Evolutionary conservation across 352 stramenopile species (phyloP).

Genomic region (Phytopythium delawarense): DNA sequence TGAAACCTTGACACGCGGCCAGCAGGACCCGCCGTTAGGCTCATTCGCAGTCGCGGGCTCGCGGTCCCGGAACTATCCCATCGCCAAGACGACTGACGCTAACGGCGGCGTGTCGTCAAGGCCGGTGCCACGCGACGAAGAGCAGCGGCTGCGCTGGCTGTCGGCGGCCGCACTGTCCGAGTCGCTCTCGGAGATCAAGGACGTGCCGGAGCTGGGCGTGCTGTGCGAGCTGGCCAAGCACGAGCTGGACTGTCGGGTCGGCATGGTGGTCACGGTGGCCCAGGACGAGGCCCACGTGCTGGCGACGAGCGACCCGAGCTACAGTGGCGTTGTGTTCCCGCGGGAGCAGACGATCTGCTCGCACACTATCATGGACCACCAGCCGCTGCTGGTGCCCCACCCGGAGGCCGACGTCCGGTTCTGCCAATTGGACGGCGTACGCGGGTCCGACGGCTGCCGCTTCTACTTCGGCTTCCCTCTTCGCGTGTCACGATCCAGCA

Average conservation of each 20-base stretch:
- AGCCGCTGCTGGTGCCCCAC: conserved; percentile 48
- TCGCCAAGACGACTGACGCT: not conserved
- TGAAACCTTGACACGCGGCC: conserved; percentile 10
- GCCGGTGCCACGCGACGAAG: not conserved
- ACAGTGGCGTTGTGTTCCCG: conserved; percentile 22
- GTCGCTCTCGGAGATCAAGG: conserved; percentile 21
- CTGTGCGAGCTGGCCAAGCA: conserved; percentile 48
- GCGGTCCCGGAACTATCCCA: not conserved
- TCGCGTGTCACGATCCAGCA: not conserved
- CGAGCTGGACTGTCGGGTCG: conserved; percentile 44
- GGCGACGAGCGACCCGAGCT: conserved; percentile 33
- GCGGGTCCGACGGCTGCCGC: conserved; percentile 24
- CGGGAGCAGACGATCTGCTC: conserved; percentile 53
- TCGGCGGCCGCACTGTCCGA: not conserved
- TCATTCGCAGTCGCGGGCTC: not conserved
- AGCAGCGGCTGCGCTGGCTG: conserved; percentile 1
- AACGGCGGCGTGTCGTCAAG: not conserved
- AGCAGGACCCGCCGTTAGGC: conserved; percentile 3
- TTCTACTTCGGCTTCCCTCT: conserved; percentile 73
- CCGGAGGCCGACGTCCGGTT: conserved; percentile 64
- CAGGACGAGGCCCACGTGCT: conserved; percentile 32
- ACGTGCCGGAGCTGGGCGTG: conserved; percentile 56
- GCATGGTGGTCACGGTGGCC: conserved; percentile 46
- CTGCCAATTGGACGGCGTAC: conserved; percentile 27
- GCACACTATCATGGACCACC: conserved; percentile 49